Conservation (phyloP, 768 basidiomycete species). For the Pleurotus sapidus region DNA sequence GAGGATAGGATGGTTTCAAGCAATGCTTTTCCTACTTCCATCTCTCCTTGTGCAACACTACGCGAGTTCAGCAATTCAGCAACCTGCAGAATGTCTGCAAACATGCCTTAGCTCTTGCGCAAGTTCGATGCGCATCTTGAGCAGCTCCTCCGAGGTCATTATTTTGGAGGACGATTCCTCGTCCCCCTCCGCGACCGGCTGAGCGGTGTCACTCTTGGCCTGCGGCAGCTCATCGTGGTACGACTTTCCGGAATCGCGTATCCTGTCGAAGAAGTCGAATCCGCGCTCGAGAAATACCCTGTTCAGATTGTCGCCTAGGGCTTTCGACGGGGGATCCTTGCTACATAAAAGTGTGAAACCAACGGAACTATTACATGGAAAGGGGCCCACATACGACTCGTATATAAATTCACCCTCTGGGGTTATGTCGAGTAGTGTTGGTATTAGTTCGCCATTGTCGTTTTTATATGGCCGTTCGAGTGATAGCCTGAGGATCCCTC, state of each 20-base stretch:
- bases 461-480: constrained; percentile 83
- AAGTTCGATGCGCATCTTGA: constrained; percentile 71
- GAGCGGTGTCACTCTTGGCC: constrained; percentile 13
- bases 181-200: constrained; percentile 19
- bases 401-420: constrained; percentile 66
- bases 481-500: constrained; percentile 62
- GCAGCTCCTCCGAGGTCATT: constrained; percentile 74
- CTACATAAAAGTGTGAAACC: constrained; percentile 27
- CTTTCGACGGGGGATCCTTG: constrained; percentile 52
- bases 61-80: constrained; percentile 5
- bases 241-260: constrained; percentile 4
- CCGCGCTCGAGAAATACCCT: constrained; percentile 77
- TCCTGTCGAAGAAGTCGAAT: constrained; percentile 64
- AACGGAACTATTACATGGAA: constrained; percentile 3
- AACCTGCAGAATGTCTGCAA: background rate
- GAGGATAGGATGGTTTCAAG: constrained; percentile 55
- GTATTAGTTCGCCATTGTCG: constrained; percentile 63
- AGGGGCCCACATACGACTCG: constrained; percentile 56
- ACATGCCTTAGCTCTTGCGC: constrained; percentile 73
- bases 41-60: constrained; percentile 77
- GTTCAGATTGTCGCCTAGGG: constrained; percentile 62
- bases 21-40: constrained; percentile 73
- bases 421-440: constrained; percentile 64
- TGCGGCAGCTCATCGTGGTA: constrained; percentile 9
- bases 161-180: constrained; percentile 32